phyloP scores from a whole-genome alignment of 2,329 filamentous ascomycete species.

The Calonectria pseudoturangicola region DNA sequence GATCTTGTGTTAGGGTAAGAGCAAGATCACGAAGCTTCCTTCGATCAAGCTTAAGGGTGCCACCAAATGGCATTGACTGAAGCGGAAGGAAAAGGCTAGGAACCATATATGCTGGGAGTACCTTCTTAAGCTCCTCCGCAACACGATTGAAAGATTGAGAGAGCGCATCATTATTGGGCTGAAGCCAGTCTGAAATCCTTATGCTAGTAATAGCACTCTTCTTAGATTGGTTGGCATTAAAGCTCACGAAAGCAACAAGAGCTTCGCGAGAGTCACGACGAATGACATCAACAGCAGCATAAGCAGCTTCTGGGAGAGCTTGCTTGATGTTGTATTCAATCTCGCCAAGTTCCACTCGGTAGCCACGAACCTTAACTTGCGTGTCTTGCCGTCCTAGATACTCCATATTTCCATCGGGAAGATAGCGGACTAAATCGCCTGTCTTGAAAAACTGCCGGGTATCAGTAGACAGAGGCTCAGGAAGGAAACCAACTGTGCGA shows the following conservation, averaged over 20 bases:
- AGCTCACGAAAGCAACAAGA: constrained; percentile 27
- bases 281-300: constrained; percentile 43
- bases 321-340: constrained; percentile 50
- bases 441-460: constrained; percentile 58
- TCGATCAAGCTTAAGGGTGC: constrained; percentile 47
- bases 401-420: constrained; percentile 51
- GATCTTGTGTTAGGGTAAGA: neutral
- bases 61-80: constrained; percentile 42
- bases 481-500: neutral
- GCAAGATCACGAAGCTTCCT: constrained; percentile 28
- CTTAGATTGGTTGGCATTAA: neutral
- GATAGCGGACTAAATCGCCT: constrained; percentile 52
- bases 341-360: constrained; percentile 56
- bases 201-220: neutral
- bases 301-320: constrained; percentile 40
- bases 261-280: constrained; percentile 27
- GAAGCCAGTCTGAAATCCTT: neutral
- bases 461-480: neutral
- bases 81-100: constrained; percentile 37
- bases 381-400: constrained; percentile 55
- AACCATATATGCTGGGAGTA: constrained; percentile 47
- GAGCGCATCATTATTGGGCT: neutral
- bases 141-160: neutral
- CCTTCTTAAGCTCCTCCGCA: constrained; percentile 20
- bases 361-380: constrained; percentile 58